Evolutionary conservation across 2,329 filamentous ascomycete genomes (phyloP), one percentile per base, ranked within the genome.

Genomic region (Cryphonectria parasitica): DNA sequence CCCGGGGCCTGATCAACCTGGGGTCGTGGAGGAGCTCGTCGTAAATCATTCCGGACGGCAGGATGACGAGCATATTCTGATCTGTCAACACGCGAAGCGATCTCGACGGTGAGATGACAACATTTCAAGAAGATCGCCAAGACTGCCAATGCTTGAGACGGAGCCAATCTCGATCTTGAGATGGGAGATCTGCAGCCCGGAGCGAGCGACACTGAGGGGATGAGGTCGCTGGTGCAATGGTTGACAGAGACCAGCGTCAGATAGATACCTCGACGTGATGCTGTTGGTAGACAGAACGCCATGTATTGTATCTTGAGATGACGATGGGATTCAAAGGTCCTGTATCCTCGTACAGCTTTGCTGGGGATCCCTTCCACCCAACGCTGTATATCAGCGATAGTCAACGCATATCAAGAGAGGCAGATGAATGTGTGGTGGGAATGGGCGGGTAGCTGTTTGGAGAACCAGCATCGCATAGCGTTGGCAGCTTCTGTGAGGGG

Each of bases 1-100:
- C 34, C 43, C 43, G 19, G 43, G 43, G 43, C 17, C 45, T n/a
- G 45, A n/a, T 49, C 45, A 49, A 22, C 45, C 19, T 6, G 22
- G 45, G 45, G 3, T 49, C 45, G 45, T 22, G 19, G 43, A n/a
- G 45, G 22, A 2, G 43, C 43, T 45, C 43, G 45, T 49, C 45
- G 15, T 17, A 43, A 43, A 43, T 13, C 41, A 17, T 17, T 17
- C 19, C 22, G 45, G 58, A 6, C 25, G n/a, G 31, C 22, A 34
- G 58, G 58, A 61, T 61, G 58, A 61, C 58, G 58, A 22, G 58
- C 58, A 61, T 34, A 39, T 39, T 39, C 58, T 39, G 60, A 19
- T 58, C 45, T 45, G 64, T 56, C 54, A 56, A 34, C 62, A 34
- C 62, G 61, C 45, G 39, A 60, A n/a, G 39, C 43, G 34, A 28